Evolutionary conservation across 768 basidiomycete genomes (phyloP), one percentile per base, ranked within the genome.

Genomic region (Infundibulicybe gibba): DNA sequence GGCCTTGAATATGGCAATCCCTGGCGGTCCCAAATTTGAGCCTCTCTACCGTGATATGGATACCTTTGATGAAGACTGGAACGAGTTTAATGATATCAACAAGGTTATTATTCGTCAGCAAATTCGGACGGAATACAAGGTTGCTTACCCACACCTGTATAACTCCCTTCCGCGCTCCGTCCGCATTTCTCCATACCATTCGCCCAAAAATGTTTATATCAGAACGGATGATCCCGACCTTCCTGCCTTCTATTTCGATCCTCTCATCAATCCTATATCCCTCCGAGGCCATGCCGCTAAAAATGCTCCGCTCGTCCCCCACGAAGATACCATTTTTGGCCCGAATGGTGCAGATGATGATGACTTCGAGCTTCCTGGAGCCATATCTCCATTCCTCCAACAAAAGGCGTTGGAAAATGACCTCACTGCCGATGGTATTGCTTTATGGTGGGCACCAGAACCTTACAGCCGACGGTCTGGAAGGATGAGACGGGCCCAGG

Each of bases 81-180:
- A 97, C 65, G 94, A 97, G 64, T 99, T 99, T 60, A 99, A 99
- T 63, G 97, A 99, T 61, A 97, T 98, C 68, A 94, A 97, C 72
- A 99, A 99, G 67, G 89, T 99, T 60, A 95, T 99, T 65, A 98
- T 99, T 56, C 94, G 97, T 16, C 94, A 98, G 61, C 92, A 97
- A 65, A 95, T 98, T 53, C 82, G 97, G 40, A 97, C 95, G 2
- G 97, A 99, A 69, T 97, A 99, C 79, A 97, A 95, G 65, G 94
- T 99, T 43, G 95, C 94, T 2, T 98, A 97, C 77, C 95, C 97
- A 30, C 95, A 99, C 60, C 78, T 99, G 1, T 99, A 99, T 71
- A 99, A 99, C 69, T 97, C 97, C 32, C 77, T 97, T 8, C 97
- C 97, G 40, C 90, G 95, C 30, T 91, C 93, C 19, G 94, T 99